A percentile compares a stretch with the other conserved stretches of the same genome.
phyloP scores from a whole-genome alignment of 805 yeast genomes.

The Kodamaea restingae region DNA sequence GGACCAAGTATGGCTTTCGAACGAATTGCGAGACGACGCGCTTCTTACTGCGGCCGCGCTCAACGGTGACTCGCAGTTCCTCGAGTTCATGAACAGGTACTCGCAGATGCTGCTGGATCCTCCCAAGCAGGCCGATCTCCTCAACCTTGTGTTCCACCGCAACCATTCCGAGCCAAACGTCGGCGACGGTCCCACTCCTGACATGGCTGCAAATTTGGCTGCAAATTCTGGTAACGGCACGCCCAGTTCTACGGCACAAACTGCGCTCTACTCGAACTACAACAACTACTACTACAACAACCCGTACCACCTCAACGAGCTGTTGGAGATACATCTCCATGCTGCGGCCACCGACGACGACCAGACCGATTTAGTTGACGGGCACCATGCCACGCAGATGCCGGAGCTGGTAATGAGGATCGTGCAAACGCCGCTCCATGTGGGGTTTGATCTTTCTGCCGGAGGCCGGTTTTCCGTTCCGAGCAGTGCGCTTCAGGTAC shows the following conservation, averaged over 20 bases:
- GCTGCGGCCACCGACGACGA: slow-evolving; percentile 30
- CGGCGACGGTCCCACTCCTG: slow-evolving; percentile 9
- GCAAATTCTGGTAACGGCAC: slow-evolving; percentile 1
- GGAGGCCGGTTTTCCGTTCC: slow-evolving; percentile 40
- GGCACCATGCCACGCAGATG: slow-evolving; percentile 39
- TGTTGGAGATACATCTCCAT: slow-evolving; percentile 41
- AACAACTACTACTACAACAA: slow-evolving; percentile 37
- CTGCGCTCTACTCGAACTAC: slow-evolving; percentile 35
- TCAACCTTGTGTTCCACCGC: slow-evolving; percentile 52
- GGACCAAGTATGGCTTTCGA: slow-evolving; percentile 67
- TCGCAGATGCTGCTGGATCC: slow-evolving; percentile 11
- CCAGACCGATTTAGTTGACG: slow-evolving; percentile 31
- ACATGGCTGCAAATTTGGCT: slow-evolving; percentile 13
- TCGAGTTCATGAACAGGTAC: slow-evolving; percentile 44
- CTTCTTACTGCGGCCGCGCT: slow-evolving; percentile 69
- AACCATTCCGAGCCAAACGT: slow-evolving; percentile 18
- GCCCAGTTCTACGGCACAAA: slow-evolving; percentile 32
- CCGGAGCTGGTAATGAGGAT: slow-evolving; percentile 54
- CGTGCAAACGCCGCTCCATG: slow-evolving; percentile 33
- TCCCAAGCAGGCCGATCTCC: slow-evolving; percentile 39
- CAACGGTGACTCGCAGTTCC: slow-evolving; percentile 54
- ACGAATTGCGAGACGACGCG: slow-evolving; percentile 69
- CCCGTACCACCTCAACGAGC: slow-evolving; percentile 36
- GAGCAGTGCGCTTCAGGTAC: slow-evolving; percentile 56
- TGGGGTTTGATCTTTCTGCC: slow-evolving; percentile 37